Evolutionary conservation across 192 early-diverging fungal species (phyloP).

Genomic region (Cetraspora pellucida): DNA sequence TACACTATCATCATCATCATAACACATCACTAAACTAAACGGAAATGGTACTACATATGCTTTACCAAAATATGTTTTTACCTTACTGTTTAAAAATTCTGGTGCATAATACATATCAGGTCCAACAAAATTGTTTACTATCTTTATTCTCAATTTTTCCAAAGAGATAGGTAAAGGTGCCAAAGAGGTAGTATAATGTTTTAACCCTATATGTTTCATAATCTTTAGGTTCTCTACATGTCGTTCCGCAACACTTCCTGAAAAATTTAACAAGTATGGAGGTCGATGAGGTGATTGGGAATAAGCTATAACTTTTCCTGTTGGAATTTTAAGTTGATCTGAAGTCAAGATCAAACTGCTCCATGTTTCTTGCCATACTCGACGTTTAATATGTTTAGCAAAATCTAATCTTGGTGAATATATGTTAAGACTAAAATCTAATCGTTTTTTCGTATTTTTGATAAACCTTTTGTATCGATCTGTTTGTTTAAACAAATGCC

Average conservation of each 20-base stretch:
- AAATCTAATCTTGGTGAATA: conserved; percentile 49
- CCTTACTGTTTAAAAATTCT: conserved; percentile 45
- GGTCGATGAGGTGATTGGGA: conserved; percentile 55
- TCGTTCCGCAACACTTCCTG: conserved; percentile 64
- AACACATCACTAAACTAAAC: conserved; percentile 66
- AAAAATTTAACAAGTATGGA: conserved; percentile 68
- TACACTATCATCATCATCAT: conserved; percentile 61
- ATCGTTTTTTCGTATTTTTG: conserved; percentile 48
- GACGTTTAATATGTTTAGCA: conserved; percentile 46
- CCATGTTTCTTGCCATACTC: conserved; percentile 77
- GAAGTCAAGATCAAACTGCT: conserved; percentile 59
- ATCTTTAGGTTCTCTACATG: conserved; percentile 68
- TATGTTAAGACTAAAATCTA: conserved; percentile 55
- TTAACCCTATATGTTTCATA: conserved; percentile 56
- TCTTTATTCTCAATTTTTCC: conserved; percentile 38
- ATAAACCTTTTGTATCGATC: conserved; percentile 44
- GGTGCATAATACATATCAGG: conserved; percentile 71
- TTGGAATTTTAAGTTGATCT: conserved; percentile 60
- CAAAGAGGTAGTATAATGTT: conserved; percentile 47
- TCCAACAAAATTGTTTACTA: conserved; percentile 55
- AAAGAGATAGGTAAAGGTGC: conserved; percentile 45
- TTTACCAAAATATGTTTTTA: conserved; percentile 64
- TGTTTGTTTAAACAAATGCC: conserved; percentile 45
- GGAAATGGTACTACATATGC: conserved; percentile 66
- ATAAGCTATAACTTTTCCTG: conserved; percentile 55